phyloP scores from a whole-genome alignment of 2,329 filamentous ascomycete genomes.

The Ceratocystis diversiconidia region DNA sequence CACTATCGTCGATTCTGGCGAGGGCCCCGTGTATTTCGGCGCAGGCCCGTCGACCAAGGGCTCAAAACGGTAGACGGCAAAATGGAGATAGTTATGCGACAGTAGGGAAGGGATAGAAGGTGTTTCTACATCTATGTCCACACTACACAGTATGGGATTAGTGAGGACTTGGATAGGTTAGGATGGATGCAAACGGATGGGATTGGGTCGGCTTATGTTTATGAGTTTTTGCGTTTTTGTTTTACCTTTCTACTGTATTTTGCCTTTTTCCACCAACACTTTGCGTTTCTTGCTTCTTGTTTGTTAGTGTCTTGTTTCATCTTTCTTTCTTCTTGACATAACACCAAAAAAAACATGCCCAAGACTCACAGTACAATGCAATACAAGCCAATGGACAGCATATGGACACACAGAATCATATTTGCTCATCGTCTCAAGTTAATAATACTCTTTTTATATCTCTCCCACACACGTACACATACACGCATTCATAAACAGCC shows the following conservation, averaged over 20 bases:
- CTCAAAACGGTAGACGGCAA: neutral
- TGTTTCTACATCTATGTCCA: no score
- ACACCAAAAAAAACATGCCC: neutral
- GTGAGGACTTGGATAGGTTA: neutral
- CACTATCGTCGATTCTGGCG: neutral
- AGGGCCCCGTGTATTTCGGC: slow-evolving; percentile 4
- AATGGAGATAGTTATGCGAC: neutral
- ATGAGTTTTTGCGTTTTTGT: neutral
- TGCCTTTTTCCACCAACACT: neutral
- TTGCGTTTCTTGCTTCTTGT: neutral
- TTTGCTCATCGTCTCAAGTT: no score
- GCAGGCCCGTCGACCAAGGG: neutral
- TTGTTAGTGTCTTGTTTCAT: neutral
- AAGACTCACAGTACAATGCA: no score
- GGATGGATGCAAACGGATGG: neutral
- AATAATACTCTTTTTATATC: no score
- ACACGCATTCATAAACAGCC: neutral
- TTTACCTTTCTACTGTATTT: neutral
- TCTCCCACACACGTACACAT: neutral
- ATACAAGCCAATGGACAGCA: no score
- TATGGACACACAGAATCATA: no score
- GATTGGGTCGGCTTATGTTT: neutral
- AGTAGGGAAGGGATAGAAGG: neutral
- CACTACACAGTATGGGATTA: neutral
- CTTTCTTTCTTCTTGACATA: neutral